phyloP scores from a whole-genome alignment of 352 stramenopile genomes.

The Globisporangium sylvaticum region DNA sequence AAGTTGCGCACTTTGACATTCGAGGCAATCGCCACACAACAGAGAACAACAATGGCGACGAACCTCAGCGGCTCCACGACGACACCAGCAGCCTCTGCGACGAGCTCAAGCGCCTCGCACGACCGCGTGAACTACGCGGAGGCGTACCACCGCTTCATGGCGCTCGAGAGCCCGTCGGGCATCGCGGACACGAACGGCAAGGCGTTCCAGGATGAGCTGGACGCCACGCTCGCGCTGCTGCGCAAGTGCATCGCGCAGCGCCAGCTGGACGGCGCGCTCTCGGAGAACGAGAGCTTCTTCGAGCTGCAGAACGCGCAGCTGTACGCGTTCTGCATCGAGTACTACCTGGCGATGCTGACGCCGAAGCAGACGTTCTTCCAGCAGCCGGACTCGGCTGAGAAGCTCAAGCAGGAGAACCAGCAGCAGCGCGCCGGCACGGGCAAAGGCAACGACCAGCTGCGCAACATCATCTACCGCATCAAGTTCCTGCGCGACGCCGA shows the following conservation, averaged over 20 bases:
- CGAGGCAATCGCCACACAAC: neutral
- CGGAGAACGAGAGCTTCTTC: conserved; percentile 70
- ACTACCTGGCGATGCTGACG: conserved; percentile 73
- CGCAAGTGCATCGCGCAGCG: conserved; percentile 50
- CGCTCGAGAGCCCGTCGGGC: conserved; percentile 36
- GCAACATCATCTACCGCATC: conserved; percentile 62
- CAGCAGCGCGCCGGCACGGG: conserved; percentile 13
- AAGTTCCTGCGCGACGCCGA: conserved; percentile 68
- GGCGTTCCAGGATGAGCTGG: conserved; percentile 48
- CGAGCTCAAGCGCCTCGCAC: conserved; percentile 7
- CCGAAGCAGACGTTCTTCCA: conserved; percentile 78
- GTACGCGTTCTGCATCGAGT: conserved; percentile 79
- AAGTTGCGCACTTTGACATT: neutral
- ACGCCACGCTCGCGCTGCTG: conserved; percentile 24
- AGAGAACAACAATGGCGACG: conserved; percentile 6
- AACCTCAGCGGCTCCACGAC: conserved; percentile 10
- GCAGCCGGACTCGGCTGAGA: conserved; percentile 15
- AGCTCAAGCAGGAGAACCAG: conserved; percentile 17
- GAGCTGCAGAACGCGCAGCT: conserved; percentile 81
- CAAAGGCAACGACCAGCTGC: conserved; percentile 38
- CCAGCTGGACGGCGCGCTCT: conserved; percentile 60
- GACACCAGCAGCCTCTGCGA: neutral
- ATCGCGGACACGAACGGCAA: conserved; percentile 36
- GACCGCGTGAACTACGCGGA: conserved; percentile 36
- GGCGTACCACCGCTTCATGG: conserved; percentile 37